Evolutionary conservation across 2,329 filamentous ascomycete species (phyloP).

Genomic region (Diaporthe caulivora): DNA sequence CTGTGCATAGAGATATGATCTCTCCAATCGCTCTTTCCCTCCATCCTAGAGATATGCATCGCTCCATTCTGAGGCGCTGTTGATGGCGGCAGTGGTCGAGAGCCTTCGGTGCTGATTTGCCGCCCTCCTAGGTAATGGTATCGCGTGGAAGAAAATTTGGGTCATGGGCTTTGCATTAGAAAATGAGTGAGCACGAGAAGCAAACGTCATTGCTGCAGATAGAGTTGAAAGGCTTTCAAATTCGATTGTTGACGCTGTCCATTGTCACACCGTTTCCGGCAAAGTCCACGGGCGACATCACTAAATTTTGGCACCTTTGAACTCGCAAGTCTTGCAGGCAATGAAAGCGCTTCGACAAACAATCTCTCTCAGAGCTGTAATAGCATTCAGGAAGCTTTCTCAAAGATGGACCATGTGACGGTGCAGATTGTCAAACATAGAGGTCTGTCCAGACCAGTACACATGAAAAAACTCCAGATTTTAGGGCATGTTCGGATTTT

Average conservation of each 20-base stretch:
- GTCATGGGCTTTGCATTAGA: not conserved
- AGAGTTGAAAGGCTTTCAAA: not conserved
- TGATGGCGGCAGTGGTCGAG: not conserved
- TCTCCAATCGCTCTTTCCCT: not conserved
- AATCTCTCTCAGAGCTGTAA: no score
- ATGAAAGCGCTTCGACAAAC: not conserved
- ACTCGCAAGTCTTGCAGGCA: not conserved
- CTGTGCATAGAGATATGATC: not conserved
- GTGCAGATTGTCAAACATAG: no score
- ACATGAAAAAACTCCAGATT: no score
- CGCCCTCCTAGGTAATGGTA: not conserved
- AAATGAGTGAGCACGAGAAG: no score
- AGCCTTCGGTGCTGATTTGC: not conserved
- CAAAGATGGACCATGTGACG: not conserved
- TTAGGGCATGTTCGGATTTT: no score
- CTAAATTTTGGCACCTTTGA: not conserved
- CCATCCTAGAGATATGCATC: not conserved
- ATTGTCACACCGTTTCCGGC: slow-evolving; percentile 17
- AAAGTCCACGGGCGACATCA: no score
- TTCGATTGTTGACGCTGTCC: not conserved
- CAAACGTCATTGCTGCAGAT: no score
- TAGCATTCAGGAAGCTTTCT: not conserved
- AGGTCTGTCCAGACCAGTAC: no score
- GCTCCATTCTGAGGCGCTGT: not conserved
- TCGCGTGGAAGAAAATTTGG: no score